Base-by-base conservation (phyloP, 306 rosid genomes). In the Oemleria cerasiformis region DNA sequence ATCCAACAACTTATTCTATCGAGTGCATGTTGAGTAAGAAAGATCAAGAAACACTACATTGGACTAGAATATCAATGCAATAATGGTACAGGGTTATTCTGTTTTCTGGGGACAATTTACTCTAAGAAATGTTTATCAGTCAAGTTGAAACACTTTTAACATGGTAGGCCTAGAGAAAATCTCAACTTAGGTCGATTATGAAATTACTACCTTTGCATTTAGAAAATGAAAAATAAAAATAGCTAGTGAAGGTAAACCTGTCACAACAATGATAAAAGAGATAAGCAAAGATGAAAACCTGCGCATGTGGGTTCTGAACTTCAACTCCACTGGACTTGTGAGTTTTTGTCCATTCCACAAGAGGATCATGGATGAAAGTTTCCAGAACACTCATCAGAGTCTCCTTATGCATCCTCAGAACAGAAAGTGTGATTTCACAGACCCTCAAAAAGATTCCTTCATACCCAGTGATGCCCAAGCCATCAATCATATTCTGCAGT, bases 311-410 rank as follows among this genome's bases (percentile, higher is more conserved):
- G 87, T 91, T 94, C 85, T 89, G 95, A 78, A 94, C 97, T 84
- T 94, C 98, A 54, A 86, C 91, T 67, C 97, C 95, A 60, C 98
- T 94, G 68, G 96, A 87, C 78, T 88, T 91, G 74, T 89, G 98
- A 76, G 92, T 81, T 80, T 94, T 91, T 38, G 98, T 94, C 98
- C 98, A 94, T 70, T 94, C 98, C 75, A 94, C 98, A 20, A 94
- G 97, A 64, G 98, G 98, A 78, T 94, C 98, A 13, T 91, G 98
- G 68, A 94, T 86, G 78, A 94, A 94, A 76, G 98, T 94, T 81
- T 94, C 98, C 73, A 94, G 96, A 79, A 94, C 92, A 20, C 98
- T 91, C 96, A 82, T 89, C 77, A 94, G 84, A 79, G 98, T 89
- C 81, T 89, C 98, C 84, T 88, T 81, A 88, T 94, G 96, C 56